Conservation (phyloP, 2,329 filamentous ascomycete genomes). For the Didymella sp. region DNA sequence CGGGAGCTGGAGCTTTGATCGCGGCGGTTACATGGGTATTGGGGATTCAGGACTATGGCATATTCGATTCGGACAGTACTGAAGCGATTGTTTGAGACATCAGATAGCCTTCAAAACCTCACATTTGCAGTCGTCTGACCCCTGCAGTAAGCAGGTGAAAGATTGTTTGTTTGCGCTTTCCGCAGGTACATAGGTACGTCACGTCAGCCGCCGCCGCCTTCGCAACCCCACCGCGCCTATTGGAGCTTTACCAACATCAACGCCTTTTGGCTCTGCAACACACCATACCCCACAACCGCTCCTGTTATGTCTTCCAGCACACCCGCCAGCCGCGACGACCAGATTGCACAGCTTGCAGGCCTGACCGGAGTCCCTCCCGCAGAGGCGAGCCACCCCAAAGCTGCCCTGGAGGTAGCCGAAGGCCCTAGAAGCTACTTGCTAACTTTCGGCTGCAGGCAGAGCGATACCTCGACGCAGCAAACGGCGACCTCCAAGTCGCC, state of each 20-base stretch:
- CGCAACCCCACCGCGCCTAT: slow-evolving; percentile 22
- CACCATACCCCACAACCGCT: neutral
- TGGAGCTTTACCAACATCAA: slow-evolving; percentile 14
- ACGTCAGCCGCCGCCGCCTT: slow-evolving; percentile 29
- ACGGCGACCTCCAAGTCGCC: slow-evolving; percentile 57
- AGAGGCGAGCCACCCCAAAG: slow-evolving; percentile 31
- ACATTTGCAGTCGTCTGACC: neutral
- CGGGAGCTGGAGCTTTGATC: slow-evolving; percentile 11
- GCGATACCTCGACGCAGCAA: slow-evolving; percentile 51
- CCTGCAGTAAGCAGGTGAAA: neutral
- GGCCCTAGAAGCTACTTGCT: slow-evolving; percentile 39
- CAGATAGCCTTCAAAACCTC: neutral
- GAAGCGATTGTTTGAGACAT: neutral
- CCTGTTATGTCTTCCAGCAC: slow-evolving; percentile 43
- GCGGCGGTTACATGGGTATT: neutral
- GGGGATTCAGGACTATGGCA: neutral
- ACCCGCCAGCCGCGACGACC: slow-evolving; percentile 41
- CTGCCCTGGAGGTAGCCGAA: slow-evolving; percentile 24
- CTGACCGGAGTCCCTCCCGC: slow-evolving; percentile 45
- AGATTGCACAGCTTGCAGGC: slow-evolving; percentile 46
- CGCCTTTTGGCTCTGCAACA: neutral
- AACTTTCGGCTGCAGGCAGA: slow-evolving; percentile 50
- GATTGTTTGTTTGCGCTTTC: slow-evolving; percentile 2
- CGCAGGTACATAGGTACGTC: slow-evolving; percentile 14
- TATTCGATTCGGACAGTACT: neutral